Conservation (phyloP, 2,329 filamentous ascomycete species). For the Diaporthe sp. region DNA sequence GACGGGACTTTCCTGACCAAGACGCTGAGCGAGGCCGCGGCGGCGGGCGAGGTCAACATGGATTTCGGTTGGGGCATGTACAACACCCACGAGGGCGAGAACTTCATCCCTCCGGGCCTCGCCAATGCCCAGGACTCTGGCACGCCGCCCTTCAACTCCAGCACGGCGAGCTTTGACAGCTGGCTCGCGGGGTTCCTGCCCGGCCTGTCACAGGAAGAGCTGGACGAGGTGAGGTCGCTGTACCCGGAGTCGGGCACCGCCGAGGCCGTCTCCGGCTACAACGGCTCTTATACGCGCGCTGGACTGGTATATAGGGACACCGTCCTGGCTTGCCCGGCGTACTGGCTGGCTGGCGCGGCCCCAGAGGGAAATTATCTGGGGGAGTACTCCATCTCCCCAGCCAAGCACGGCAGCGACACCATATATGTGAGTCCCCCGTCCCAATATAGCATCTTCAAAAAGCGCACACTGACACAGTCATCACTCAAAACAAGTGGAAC, state of each 20-base stretch:
- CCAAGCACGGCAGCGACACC: conserved; percentile 71
- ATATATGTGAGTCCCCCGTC: conserved; percentile 60
- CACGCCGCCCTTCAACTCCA: conserved; percentile 64
- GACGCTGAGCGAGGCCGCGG: conserved; percentile 59
- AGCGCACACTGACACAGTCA: neutral
- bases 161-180: conserved; percentile 60
- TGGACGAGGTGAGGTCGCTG: conserved; percentile 55
- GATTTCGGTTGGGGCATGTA: conserved; percentile 68
- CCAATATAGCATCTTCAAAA: neutral
- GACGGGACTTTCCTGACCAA: conserved; percentile 66
- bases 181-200: conserved; percentile 71
- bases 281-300: conserved; percentile 65
- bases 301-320: conserved; percentile 71
- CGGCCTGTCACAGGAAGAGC: conserved; percentile 55
- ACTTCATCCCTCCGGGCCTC: conserved; percentile 69
- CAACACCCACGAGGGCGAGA: conserved; percentile 74
- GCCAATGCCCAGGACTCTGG: conserved; percentile 50
- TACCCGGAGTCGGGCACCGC: conserved; percentile 64
- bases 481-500: conserved; percentile 63
- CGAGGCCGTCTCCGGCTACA: conserved; percentile 63
- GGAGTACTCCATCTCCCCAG: conserved; percentile 72
- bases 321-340: conserved; percentile 71
- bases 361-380: conserved; percentile 64
- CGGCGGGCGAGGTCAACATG: conserved; percentile 58
- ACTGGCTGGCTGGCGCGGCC: conserved; percentile 67